Conservation (phyloP, 2,329 filamentous ascomycete genomes). For the Chrysoporthe austroafricana region DNA sequence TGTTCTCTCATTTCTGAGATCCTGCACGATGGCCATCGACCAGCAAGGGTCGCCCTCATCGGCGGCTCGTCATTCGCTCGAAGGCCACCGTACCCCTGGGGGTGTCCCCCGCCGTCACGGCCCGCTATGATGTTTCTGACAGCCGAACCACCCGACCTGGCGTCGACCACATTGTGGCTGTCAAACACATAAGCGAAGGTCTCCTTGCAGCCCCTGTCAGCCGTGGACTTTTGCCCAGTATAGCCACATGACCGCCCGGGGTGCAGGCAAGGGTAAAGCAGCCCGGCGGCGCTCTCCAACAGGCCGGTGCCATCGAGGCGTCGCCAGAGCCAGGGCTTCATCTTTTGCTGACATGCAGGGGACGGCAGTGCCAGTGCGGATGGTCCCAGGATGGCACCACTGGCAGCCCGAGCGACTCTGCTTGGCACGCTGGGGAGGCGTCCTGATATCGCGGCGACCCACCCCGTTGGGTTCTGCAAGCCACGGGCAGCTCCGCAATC, state of each 20-base stretch:
- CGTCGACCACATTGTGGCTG: constrained; percentile 9
- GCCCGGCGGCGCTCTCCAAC: neutral
- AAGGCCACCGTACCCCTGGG: neutral
- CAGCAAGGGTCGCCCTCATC: constrained; percentile 7
- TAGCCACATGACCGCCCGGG: neutral
- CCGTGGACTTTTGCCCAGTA: neutral
- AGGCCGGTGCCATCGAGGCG: neutral
- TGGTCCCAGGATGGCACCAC: neutral
- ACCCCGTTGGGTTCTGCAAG: neutral
- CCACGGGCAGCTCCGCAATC: neutral
- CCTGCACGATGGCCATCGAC: constrained; percentile 18
- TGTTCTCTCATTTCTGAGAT: neutral
- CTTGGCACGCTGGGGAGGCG: neutral
- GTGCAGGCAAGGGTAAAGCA: neutral
- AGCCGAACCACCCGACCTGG: neutral
- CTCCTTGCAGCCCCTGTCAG: neutral
- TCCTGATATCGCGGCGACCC: neutral
- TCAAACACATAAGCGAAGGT: constrained; percentile 9
- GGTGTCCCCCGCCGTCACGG: constrained; percentile 2
- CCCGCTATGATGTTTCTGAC: constrained; percentile 13
- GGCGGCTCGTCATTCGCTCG: constrained; percentile 17
- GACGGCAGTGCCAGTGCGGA: neutral
- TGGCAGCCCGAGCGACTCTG: neutral
- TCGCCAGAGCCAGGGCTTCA: neutral
- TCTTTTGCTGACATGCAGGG: neutral